Conservation (phyloP, 169 alveolate genomes). For the Eimeria necatrix region DNA sequence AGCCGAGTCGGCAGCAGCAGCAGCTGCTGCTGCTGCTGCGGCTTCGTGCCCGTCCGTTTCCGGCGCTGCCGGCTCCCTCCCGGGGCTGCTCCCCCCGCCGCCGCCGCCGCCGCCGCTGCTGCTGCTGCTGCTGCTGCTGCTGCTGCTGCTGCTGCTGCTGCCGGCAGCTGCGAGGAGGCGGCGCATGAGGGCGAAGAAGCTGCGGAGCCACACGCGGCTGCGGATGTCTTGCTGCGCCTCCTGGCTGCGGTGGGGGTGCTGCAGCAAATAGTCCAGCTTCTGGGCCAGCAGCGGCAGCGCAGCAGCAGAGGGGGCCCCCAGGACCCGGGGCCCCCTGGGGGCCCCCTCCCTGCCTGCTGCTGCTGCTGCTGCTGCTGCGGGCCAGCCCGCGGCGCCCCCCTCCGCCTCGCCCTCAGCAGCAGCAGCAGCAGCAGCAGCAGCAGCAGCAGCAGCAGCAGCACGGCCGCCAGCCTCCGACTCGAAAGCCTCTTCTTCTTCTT, state of each 20-base stretch:
- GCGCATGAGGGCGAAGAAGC: background rate
- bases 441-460: background rate
- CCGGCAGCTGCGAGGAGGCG: background rate
- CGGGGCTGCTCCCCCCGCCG: background rate
- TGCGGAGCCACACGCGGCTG: background rate
- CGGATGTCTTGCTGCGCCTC: background rate
- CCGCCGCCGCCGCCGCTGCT: background rate
- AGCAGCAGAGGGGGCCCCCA: background rate
- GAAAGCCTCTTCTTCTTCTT: background rate
- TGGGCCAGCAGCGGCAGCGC: background rate
- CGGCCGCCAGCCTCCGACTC: too few species aligned
- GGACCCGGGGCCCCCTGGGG: background rate
- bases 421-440: too few species aligned
- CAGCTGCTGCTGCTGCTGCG: too few species aligned
- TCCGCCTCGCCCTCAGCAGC: background rate
- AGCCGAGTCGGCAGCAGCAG: too few species aligned
- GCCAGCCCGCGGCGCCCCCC: background rate
- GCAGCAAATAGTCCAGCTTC: background rate
- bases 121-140: background rate
- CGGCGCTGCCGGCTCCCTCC: too few species aligned
- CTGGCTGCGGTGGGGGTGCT: background rate
- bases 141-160: background rate
- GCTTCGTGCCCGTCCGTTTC: too few species aligned
- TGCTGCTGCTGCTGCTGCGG: slow-evolving; percentile 32
- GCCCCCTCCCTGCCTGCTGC: slow-evolving; percentile 17